Evolutionary conservation across 352 stramenopile genomes (phyloP).

Genomic region (Phytophthora sansomeana): DNA sequence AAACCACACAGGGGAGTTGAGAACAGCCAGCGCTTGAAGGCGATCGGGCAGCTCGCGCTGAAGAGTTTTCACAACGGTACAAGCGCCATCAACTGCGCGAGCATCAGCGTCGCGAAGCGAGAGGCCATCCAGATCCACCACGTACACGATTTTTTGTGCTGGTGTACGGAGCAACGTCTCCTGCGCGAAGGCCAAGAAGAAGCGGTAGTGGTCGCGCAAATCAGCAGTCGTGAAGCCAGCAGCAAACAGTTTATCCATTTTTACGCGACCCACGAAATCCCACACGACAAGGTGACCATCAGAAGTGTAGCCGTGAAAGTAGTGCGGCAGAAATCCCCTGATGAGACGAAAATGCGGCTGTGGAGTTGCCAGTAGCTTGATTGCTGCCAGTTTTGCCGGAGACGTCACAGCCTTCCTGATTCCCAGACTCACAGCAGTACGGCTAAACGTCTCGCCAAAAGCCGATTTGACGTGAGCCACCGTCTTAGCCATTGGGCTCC

Average conservation of each 20-base stretch:
- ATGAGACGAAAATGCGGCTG: constrained; percentile 80
- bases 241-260: constrained; percentile 74
- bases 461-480: constrained; percentile 70
- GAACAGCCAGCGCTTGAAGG: constrained; percentile 62
- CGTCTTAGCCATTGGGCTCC: constrained; percentile 37
- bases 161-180: constrained; percentile 69
- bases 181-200: constrained; percentile 79
- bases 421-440: constrained; percentile 49
- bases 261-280: constrained; percentile 83
- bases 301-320: constrained; percentile 78
- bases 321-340: constrained; percentile 74
- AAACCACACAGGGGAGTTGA: constrained; percentile 84
- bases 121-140: constrained; percentile 81
- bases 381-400: constrained; percentile 34
- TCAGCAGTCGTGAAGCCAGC: constrained; percentile 78
- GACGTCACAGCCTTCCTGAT: constrained; percentile 49
- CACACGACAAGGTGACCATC: constrained; percentile 76
- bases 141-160: constrained; percentile 76
- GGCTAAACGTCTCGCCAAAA: constrained; percentile 75
- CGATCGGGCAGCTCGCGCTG: constrained; percentile 74
- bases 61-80: constrained; percentile 59
- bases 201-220: constrained; percentile 78
- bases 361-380: constrained; percentile 57
- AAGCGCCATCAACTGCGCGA: constrained; percentile 69
- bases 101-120: constrained; percentile 76